These are phyloP conservation scores for Perkinsela sp. DNA, from an alignment of 208 protist species.

Conservation along the genomic window DNA sequence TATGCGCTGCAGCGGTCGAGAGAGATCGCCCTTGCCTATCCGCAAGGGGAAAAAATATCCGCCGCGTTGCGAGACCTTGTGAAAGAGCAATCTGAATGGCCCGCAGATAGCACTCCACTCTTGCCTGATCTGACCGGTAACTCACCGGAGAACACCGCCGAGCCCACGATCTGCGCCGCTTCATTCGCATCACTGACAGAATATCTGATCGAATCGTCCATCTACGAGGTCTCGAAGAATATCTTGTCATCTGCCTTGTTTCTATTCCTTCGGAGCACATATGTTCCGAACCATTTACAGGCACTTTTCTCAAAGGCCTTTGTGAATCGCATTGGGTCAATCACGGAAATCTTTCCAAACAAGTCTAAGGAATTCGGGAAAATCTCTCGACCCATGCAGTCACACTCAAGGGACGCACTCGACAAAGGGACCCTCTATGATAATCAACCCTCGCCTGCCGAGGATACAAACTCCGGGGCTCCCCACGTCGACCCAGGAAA, in stretches of 20 bases:
- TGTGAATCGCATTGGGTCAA: not conserved
- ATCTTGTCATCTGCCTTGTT: not conserved
- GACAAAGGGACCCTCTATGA: not conserved
- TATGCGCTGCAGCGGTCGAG: not conserved
- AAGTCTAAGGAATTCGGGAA: not conserved
- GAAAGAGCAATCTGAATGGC: not conserved
- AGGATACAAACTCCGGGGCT: not conserved
- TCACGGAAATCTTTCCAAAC: not conserved
- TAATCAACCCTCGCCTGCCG: not conserved
- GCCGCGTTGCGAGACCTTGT: not conserved
- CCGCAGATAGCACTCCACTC: not conserved
- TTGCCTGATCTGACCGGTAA: not conserved
- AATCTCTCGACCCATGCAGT: not conserved
- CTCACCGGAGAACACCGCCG: not conserved
- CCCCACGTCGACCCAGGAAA: not conserved
- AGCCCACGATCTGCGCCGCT: too few relatives aligned
- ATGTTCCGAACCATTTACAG: not conserved
- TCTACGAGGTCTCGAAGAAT: not conserved
- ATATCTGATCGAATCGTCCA: not conserved
- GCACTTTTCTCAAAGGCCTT: not conserved
- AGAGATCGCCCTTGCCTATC: not conserved
- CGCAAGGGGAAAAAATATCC: not conserved
- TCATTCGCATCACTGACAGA: not conserved
- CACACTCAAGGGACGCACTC: not conserved
- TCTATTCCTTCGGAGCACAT: not conserved